Conservation (phyloP, 805 yeast species). For the Metschnikowia gruessii region DNA sequence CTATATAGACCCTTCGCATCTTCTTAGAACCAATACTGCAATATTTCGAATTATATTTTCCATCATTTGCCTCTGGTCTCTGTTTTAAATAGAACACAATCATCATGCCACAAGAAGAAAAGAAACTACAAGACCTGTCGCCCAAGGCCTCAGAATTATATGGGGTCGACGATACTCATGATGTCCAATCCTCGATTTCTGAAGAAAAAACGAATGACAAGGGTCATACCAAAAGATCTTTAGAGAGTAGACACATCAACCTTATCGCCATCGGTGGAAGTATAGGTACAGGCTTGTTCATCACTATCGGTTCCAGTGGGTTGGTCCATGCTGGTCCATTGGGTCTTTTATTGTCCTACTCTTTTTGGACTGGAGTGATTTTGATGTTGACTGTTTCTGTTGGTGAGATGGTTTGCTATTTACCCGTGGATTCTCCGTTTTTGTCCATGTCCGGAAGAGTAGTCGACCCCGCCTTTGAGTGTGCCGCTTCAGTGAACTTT, state of each 20-base stretch:
- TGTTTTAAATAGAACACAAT: too few relatives aligned
- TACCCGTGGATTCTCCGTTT: conserved; percentile 38
- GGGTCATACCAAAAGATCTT: conserved; percentile 18
- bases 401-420: conserved; percentile 38
- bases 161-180: conserved; percentile 10
- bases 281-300: conserved; percentile 39
- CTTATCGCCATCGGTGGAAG: conserved; percentile 42
- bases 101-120: conserved; percentile 10
- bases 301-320: conserved; percentile 34
- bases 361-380: conserved; percentile 31
- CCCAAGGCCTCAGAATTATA: conserved; percentile 9
- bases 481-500: conserved; percentile 35
- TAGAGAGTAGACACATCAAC: conserved; percentile 33
- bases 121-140: conserved; percentile 6
- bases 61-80: not conserved
- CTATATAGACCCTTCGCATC: not conserved
- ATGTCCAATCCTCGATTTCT: conserved; percentile 9
- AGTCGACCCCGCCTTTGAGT: conserved; percentile 37
- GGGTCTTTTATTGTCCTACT: conserved; percentile 30
- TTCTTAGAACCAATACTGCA: too few relatives aligned
- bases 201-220: not conserved
- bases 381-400: conserved; percentile 34
- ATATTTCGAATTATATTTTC: not conserved
- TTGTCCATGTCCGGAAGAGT: conserved; percentile 38
- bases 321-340: conserved; percentile 35